Evolutionary conservation across 352 stramenopile species (phyloP).

Genomic region (Pythium plurisporium): DNA sequence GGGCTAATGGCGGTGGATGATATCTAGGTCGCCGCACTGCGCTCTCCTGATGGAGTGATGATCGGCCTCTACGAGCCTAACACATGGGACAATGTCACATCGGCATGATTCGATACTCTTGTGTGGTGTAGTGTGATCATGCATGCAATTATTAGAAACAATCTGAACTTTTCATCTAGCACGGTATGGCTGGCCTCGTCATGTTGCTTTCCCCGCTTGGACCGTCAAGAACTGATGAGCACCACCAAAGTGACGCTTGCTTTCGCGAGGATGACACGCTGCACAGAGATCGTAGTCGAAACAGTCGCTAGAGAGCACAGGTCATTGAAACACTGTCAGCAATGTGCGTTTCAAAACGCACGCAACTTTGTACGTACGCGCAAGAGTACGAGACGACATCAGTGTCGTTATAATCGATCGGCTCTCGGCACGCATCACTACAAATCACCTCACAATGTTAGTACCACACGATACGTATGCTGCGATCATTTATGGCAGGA

Average conservation of each 20-base stretch:
- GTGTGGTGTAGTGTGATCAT: too few relatives aligned
- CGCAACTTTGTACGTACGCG: conserved; percentile 1
- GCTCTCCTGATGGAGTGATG: conserved; percentile 89
- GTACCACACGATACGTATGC: not conserved
- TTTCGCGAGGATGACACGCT: conserved; percentile 27
- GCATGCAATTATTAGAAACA: conserved; percentile 7
- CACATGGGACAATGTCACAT: conserved; percentile 82
- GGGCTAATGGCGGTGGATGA: not conserved
- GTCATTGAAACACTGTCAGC: not conserved
- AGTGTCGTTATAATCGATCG: not conserved
- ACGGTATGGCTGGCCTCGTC: not conserved
- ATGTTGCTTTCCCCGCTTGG: not conserved
- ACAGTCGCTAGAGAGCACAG: conserved; percentile 59
- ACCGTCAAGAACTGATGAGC: conserved; percentile 21
- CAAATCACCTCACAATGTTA: not conserved
- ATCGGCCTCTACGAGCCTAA: conserved; percentile 91
- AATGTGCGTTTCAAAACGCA: too few relatives aligned
- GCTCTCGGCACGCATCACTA: conserved; percentile 17
- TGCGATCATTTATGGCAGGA: conserved; percentile 13
- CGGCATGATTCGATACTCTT: conserved; percentile 35
- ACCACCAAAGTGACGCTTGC: conserved; percentile 19
- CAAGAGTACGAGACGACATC: conserved; percentile 8
- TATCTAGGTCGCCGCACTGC: conserved; percentile 72
- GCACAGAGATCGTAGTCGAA: conserved; percentile 74
- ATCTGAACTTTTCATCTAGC: not conserved